These are phyloP conservation scores for Metrosideros polymorpha DNA, from an alignment of 441 rosid species.

Conservation along the genomic window DNA sequence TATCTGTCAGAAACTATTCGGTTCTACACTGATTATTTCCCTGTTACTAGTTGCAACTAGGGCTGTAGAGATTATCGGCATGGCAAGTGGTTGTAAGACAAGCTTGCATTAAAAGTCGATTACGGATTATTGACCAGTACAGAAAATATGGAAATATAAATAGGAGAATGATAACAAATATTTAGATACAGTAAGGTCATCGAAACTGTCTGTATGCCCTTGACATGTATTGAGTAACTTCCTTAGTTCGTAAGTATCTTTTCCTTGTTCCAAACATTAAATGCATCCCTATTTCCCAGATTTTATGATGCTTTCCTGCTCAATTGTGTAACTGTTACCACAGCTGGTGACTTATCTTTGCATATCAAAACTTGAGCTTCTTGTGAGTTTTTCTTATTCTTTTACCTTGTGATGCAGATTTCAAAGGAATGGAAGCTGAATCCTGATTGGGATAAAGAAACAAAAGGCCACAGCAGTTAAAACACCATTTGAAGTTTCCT, in stretches of 20 bases:
- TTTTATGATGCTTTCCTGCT: not conserved
- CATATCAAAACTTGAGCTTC: not conserved
- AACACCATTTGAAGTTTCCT: conserved; percentile 81
- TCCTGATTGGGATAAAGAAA: conserved; percentile 70
- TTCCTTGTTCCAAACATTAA: not conserved
- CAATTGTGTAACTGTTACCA: not conserved
- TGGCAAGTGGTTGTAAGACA: not conserved
- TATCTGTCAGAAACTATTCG: not conserved
- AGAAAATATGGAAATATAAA: not conserved
- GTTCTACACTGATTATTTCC: not conserved
- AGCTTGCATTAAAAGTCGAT: not conserved
- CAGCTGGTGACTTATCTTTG: not conserved
- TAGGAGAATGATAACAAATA: not conserved
- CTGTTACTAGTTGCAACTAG: not conserved
- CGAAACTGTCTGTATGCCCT: not conserved
- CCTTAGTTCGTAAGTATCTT: not conserved
- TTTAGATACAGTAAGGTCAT: not conserved
- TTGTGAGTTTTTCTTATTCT: not conserved
- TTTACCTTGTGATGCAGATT: conserved; percentile 31
- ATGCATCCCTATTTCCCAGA: not conserved
- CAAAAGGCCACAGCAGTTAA: conserved; percentile 39
- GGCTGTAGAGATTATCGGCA: not conserved
- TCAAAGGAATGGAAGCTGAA: conserved; percentile 95
- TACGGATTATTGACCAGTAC: not conserved
- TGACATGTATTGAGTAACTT: not conserved